Percentiles rank a stretch among this genome's conserved stretches.
Evolutionary conservation across 2,329 filamentous ascomycete genomes (phyloP).

Genomic region (Epichloe uncinata): DNA sequence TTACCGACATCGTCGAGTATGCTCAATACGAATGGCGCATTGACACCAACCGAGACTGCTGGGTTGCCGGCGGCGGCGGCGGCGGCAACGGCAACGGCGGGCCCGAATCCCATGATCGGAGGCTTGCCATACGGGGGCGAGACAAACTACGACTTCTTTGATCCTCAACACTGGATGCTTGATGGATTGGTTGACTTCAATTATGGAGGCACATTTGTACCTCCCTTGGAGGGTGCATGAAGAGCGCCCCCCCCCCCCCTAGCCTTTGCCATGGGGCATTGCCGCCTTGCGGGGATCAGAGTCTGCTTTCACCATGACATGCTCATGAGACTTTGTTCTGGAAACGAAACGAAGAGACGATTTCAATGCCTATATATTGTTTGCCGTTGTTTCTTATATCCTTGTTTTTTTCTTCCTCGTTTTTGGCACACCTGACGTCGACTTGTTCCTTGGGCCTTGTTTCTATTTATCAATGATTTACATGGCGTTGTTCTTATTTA

Average conservation of each 20-base stretch:
- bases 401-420: too few relatives aligned
- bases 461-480: too few relatives aligned
- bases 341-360: too few relatives aligned
- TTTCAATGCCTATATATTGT: too few relatives aligned
- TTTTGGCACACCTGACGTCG: too few relatives aligned
- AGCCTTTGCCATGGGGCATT: neutral
- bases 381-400: too few relatives aligned
- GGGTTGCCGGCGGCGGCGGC: conserved; percentile 24
- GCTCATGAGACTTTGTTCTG: too few relatives aligned
- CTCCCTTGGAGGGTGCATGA: conserved; percentile 39
- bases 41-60: conserved; percentile 37
- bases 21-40: conserved; percentile 34
- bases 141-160: conserved; percentile 74
- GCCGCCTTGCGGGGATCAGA: neutral
- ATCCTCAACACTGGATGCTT: conserved; percentile 86
- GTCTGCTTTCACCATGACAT: too few relatives aligned
- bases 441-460: too few relatives aligned
- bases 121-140: conserved; percentile 46
- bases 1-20: conserved; percentile 29
- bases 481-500: too few relatives aligned
- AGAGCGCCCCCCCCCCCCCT: too few relatives aligned
- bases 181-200: conserved; percentile 76
- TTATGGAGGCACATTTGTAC: conserved; percentile 41
- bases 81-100: conserved; percentile 2
- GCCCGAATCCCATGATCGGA: conserved; percentile 33